These are phyloP conservation scores for Glycine soja DNA, from an alignment of 306 rosid species.

Conservation along the genomic window DNA sequence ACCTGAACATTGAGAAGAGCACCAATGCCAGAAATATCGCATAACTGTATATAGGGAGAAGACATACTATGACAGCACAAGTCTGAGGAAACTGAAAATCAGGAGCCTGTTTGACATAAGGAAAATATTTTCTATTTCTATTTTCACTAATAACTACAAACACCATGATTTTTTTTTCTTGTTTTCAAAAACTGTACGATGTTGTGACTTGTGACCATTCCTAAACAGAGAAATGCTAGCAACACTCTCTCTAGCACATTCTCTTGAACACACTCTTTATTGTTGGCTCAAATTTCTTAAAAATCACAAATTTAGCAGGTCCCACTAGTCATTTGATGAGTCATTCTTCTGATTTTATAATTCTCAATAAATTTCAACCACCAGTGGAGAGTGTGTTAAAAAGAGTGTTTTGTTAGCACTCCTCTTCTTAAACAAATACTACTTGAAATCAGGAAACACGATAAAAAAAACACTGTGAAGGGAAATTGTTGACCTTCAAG, in stretches of 20 bases:
- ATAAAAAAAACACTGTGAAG: constrained; percentile 50
- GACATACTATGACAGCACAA: neutral
- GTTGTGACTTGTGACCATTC: neutral
- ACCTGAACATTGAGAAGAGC: constrained; percentile 60
- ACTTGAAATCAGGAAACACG: neutral
- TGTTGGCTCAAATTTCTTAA: no score
- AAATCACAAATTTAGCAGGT: no score
- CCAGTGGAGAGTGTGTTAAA: no score
- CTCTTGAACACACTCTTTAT: no score
- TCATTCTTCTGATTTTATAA: no score
- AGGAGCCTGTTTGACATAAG: neutral
- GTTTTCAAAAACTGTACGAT: neutral
- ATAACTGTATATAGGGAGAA: neutral
- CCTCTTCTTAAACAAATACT: no score
- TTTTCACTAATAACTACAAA: constrained; percentile 9
- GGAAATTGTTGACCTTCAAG: constrained; percentile 77
- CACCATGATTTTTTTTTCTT: neutral
- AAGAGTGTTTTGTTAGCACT: no score
- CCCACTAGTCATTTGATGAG: no score
- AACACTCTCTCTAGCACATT: no score
- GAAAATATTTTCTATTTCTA: neutral
- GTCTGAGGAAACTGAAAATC: constrained; percentile 9
- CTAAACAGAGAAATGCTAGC: no score
- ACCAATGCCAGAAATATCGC: neutral
- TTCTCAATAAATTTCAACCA: no score